Evolutionary conservation across 2,329 filamentous ascomycete genomes (phyloP).

Genomic region (Colletotrichum sidae): DNA sequence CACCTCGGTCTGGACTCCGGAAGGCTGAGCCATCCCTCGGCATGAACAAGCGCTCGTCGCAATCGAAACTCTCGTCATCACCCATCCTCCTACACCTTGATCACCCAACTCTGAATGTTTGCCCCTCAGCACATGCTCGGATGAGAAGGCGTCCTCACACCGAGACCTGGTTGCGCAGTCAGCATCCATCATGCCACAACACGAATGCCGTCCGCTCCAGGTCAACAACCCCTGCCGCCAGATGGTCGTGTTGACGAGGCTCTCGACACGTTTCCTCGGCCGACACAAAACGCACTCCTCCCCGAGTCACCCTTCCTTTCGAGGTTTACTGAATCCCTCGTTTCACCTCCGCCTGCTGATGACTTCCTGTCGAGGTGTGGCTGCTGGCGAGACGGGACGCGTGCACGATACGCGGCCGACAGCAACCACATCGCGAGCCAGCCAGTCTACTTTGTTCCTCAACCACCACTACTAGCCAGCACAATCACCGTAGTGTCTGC

Average conservation of each 20-base stretch:
- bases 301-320: too few species aligned
- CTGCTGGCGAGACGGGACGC: too few species aligned
- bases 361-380: background rate
- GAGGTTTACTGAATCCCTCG: conserved; percentile 11
- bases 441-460: conserved; percentile 10
- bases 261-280: too few species aligned
- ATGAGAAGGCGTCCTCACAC: background rate
- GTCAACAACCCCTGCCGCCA: background rate
- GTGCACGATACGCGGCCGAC: conserved; percentile 10
- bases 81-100: conserved; percentile 1
- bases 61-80: conserved; percentile 15
- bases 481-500: background rate
- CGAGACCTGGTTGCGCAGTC: conserved; percentile 15
- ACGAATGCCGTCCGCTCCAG: too few species aligned
- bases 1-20: background rate
- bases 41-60: too few species aligned
- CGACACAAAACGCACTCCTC: too few species aligned
- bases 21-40: background rate
- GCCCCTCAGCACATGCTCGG: conserved; percentile 19
- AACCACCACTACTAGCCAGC: background rate
- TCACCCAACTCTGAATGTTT: background rate
- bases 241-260: too few species aligned
- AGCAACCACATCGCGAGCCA: conserved; percentile 8
- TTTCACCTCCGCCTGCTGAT: background rate
- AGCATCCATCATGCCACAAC: conserved; percentile 22